These are phyloP conservation scores for Aureobasidium leucospermi DNA, from an alignment of 2,329 filamentous ascomycete genomes.

Conservation along the genomic window DNA sequence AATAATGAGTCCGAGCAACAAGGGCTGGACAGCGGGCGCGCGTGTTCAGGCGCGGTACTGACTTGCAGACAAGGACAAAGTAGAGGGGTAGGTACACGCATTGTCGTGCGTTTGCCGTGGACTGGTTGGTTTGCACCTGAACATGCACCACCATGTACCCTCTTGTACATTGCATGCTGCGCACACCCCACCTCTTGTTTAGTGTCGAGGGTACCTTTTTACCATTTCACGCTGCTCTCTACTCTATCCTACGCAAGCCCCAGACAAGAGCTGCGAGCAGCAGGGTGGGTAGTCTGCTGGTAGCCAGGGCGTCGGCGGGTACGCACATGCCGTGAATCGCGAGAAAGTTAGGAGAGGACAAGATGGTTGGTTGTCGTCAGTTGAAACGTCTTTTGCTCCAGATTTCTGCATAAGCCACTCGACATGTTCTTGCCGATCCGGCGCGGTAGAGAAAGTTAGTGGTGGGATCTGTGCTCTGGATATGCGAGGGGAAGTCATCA, in stretches of 20 bases:
- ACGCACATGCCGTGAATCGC: not conserved
- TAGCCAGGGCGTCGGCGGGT: not conserved
- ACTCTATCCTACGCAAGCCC: not conserved
- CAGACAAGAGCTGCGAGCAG: too few species aligned
- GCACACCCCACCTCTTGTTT: conserved; percentile 7
- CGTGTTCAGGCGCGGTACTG: not conserved
- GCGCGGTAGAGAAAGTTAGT: conserved; percentile 4
- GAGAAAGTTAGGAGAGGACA: not conserved
- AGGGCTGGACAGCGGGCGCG: not conserved
- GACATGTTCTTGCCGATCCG: conserved; percentile 8
- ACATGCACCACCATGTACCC: conserved; percentile 9
- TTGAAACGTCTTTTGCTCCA: not conserved
- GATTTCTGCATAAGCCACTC: conserved; percentile 5
- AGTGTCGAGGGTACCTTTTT: conserved; percentile 6
- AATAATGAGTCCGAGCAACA: not conserved
- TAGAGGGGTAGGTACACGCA: conserved; percentile 5
- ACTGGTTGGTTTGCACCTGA: conserved; percentile 6
- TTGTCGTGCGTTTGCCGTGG: not conserved
- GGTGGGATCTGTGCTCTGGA: not conserved
- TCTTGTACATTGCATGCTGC: not conserved
- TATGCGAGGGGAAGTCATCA: conserved; percentile 11
- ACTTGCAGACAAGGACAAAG: not conserved
- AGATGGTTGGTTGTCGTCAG: conserved; percentile 9
- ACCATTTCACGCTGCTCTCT: not conserved
- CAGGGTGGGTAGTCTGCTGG: not conserved